Conservation (phyloP, 768 basidiomycete genomes). For the Sistotremastrum suecicum region DNA sequence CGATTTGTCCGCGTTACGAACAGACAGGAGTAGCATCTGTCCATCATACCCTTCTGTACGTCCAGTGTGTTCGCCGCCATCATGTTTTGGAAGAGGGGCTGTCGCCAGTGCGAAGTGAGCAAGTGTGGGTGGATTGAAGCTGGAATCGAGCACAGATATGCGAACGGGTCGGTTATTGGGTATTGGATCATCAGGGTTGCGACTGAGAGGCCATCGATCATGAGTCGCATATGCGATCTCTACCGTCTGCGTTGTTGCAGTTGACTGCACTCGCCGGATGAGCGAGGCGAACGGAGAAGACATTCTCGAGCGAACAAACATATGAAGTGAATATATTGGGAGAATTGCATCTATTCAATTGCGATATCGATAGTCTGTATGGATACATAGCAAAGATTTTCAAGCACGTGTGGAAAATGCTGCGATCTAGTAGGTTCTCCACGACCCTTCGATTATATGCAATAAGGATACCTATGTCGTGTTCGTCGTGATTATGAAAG, state of each 20-base stretch:
- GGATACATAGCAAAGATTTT: too few relatives aligned
- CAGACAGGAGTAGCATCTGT: constrained; percentile 64
- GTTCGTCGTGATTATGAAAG: too few relatives aligned
- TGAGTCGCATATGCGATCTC: constrained; percentile 54
- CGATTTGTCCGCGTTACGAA: constrained; percentile 76
- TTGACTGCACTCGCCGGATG: constrained; percentile 23
- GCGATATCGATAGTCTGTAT: too few relatives aligned
- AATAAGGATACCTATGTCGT: too few relatives aligned
- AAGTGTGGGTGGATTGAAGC: constrained; percentile 83
- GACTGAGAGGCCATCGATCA: constrained; percentile 47
- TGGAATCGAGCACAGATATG: constrained; percentile 76
- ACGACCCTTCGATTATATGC: too few relatives aligned
- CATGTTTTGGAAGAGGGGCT: background rate
- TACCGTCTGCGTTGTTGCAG: constrained; percentile 22
- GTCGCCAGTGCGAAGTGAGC: constrained; percentile 67
- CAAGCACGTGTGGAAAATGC: too few relatives aligned
- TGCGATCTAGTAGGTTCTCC: too few relatives aligned
- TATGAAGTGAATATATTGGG: too few relatives aligned
- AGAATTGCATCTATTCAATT: too few relatives aligned
- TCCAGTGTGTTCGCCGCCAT: background rate
- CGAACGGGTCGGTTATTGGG: constrained; percentile 19
- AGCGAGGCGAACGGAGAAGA: background rate
- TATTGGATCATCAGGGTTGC: constrained; percentile 3
- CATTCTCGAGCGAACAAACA: too few relatives aligned
- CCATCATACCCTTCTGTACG: constrained; percentile 41